These are phyloP conservation scores for Panicum virgatum DNA, from an alignment of 202 grass and related monocot genomes.

Conservation along the genomic window DNA sequence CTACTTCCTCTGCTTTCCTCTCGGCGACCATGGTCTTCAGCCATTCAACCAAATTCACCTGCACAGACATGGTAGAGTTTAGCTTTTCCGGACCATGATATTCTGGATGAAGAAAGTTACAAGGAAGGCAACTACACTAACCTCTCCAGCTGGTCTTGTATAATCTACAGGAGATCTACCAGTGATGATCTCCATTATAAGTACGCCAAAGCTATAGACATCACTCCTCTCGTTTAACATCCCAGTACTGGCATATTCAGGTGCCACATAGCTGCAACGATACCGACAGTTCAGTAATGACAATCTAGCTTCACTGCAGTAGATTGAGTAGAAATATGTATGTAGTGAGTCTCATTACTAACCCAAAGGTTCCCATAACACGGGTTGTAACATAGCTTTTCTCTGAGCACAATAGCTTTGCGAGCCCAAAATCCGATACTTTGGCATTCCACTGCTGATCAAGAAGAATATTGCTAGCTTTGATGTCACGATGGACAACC, in stretches of 20 bases:
- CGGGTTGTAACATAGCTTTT: conserved; percentile 90
- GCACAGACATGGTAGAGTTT: neutral
- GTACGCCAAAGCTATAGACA: conserved; percentile 94
- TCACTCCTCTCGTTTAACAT: conserved; percentile 94
- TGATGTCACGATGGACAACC: conserved; percentile 88
- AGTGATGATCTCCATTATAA: conserved; percentile 87
- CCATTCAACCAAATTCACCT: conserved; percentile 96
- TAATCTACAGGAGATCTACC: conserved; percentile 95
- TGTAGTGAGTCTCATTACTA: conserved; percentile 31
- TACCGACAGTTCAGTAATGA: conserved; percentile 10
- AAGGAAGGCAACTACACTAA: neutral
- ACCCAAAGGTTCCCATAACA: conserved; percentile 97
- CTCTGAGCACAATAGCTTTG: conserved; percentile 81
- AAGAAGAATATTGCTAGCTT: conserved; percentile 97
- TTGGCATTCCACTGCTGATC: conserved; percentile 81
- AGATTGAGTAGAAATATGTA: neutral
- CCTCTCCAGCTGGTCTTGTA: conserved; percentile 73
- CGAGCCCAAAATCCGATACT: conserved; percentile 91
- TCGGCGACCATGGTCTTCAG: conserved; percentile 82
- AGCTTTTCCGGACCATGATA: neutral
- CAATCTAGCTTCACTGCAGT: neutral
- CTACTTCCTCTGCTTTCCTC: conserved; percentile 71
- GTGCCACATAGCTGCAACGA: conserved; percentile 81
- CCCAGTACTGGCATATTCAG: conserved; percentile 88
- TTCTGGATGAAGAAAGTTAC: conserved; percentile 1